These are phyloP conservation scores for Skeletonema potamos DNA, from an alignment of 108 stramenopile genomes.

Conservation along the genomic window DNA sequence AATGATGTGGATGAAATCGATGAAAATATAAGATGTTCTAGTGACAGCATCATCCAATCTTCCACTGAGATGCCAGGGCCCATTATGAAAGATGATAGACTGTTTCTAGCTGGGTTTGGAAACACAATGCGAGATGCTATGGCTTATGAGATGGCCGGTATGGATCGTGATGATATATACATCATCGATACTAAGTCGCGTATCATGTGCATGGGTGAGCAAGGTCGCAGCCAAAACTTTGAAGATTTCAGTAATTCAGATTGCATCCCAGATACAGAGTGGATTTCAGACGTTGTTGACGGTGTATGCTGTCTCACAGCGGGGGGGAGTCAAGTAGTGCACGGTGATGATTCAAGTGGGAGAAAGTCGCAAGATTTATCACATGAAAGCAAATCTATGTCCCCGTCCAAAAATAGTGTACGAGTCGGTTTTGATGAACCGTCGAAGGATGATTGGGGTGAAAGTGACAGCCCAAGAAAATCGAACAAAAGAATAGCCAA, in stretches of 20 bases:
- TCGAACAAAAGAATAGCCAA: slow-evolving; percentile 3
- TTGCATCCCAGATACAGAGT: neutral
- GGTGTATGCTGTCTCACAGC: slow-evolving; percentile 3
- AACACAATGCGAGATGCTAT: slow-evolving; percentile 73
- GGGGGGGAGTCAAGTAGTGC: neutral
- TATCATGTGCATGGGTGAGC: slow-evolving; percentile 52
- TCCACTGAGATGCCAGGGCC: neutral
- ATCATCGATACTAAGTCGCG: slow-evolving; percentile 63
- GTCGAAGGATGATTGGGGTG: neutral
- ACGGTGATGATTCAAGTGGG: neutral
- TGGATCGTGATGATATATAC: slow-evolving; percentile 68
- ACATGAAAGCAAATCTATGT: neutral
- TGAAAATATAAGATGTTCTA: neutral
- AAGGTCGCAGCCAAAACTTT: neutral
- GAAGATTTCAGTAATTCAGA: neutral
- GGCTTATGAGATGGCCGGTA: slow-evolving; percentile 76
- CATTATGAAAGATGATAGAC: slow-evolving; percentile 20
- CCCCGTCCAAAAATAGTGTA: no score
- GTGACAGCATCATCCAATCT: slow-evolving; percentile 1
- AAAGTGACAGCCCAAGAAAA: neutral
- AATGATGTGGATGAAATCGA: neutral
- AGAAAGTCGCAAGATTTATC: neutral
- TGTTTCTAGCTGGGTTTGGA: slow-evolving; percentile 81
- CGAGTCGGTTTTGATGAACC: neutral
- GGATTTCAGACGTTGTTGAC: neutral